These are phyloP conservation scores for Cyberlindnera japonica DNA, from an alignment of 805 yeast genomes.

Conservation along the genomic window DNA sequence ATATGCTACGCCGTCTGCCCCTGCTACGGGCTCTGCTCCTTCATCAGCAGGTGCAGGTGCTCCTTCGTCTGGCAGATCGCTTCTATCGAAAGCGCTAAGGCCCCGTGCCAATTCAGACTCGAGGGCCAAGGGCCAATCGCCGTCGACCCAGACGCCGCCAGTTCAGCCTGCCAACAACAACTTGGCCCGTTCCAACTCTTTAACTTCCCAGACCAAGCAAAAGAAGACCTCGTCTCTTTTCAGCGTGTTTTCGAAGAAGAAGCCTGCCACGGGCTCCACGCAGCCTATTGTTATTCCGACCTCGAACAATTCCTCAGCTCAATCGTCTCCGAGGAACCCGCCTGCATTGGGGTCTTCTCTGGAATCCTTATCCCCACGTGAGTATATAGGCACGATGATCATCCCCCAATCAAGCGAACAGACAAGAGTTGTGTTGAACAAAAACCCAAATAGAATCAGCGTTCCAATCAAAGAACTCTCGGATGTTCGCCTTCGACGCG, in stretches of 20 bases:
- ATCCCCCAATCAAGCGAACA: conserved; percentile 17
- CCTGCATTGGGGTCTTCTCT: conserved; percentile 14
- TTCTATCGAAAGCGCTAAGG: conserved; percentile 24
- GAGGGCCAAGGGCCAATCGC: conserved; percentile 6
- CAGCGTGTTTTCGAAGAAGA: conserved; percentile 30
- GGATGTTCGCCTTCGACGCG: conserved; percentile 50
- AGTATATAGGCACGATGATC: conserved; percentile 3
- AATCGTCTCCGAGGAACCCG: conserved; percentile 9
- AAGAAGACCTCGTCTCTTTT: conserved; percentile 27
- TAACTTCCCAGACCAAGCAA: conserved; percentile 19
- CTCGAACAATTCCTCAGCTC: conserved; percentile 4
- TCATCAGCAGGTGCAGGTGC: conserved; percentile 12
- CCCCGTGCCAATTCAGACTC: conserved; percentile 27
- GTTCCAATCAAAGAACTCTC: conserved; percentile 30
- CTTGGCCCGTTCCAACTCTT: conserved; percentile 21
- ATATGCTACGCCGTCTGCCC: conserved; percentile 10
- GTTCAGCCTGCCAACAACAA: neutral
- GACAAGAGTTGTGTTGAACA: conserved; percentile 39
- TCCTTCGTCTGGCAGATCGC: conserved; percentile 13
- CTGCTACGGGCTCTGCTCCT: conserved; percentile 17
- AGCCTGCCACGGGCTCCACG: conserved; percentile 21
- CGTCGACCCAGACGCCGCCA: conserved; percentile 2
- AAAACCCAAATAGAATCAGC: conserved; percentile 39
- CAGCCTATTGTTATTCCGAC: conserved; percentile 22
- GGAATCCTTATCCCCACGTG: conserved; percentile 15